Evolutionary conservation across 139 green algal species (phyloP), one percentile per base, ranked within the genome.

Genomic region (Coelastrella sp.): DNA sequence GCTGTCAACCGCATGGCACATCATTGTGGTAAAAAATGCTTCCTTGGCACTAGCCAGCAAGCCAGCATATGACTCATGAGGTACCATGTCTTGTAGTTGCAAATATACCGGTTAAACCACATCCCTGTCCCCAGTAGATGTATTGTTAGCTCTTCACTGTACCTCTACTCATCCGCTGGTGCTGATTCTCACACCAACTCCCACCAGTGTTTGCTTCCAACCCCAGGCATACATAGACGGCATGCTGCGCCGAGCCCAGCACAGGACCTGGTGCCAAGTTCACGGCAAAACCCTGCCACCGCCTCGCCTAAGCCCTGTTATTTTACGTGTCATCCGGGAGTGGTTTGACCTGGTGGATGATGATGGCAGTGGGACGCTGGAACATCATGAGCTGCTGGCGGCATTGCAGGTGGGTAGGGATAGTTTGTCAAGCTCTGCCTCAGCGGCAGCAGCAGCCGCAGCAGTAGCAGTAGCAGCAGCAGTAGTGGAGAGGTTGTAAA

Each of bases 301-400:
- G 2, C 80, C 90, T 5, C 83, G 79, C 68, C 83, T 94, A 57
- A 87, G 92, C 32, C 90, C 87, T 5, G 92, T 91, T 2, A 77
- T 94, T 3, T 65, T 87, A 7, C 32, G 54, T 32, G 66, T 88
- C 57, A 92, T 92, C 19, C 19, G 59, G 3, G 87, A 90, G 86
- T 89, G 85, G 84, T 95, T 95, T 86, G 71, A 87, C 64, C 76
- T 94, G 20, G 93, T 96, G 23, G 94, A 96, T 78, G 83, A 94
- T 7, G 94, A 96, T 64, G 80, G 83, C 54, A 94, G 90, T 22
- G 79, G 90, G 56, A 95, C 94, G 3, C 75, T 96, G 77, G 92
- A 95, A 83, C 88, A 93, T 60, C 56, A 91, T 19, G 94, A 96
- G 90, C 91, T 96, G 23, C 66, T 92, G 81, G 90, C 85, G 17